Base-by-base conservation (phyloP, 1,139 yeast species). In the Hyphopichia wangnamkhiaoensis region DNA sequence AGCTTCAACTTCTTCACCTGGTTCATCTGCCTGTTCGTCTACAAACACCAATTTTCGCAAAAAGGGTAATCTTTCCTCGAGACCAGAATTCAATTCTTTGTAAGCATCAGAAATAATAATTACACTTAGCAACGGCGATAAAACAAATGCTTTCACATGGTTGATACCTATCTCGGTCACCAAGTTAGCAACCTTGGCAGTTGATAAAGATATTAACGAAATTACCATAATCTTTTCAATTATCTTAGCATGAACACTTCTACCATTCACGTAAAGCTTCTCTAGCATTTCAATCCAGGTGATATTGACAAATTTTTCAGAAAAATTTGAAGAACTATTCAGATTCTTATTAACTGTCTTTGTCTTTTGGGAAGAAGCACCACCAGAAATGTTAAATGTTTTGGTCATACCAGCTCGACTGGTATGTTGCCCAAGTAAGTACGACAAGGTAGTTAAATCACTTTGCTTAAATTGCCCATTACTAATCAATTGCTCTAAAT, bases 281-380 rank as follows among this genome's bases (percentile, higher is more conserved):
- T 84, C 91, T 35, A 84, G 53, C 13, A 61, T 57, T 45, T 79
- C 82, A 15, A 82, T 61, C 89, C 89, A 84, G 12, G 68, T 59
- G 1, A 60, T 50, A 16, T 65, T 65, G 1, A 82, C 79, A 56
- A 84, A 84, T 27, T 52, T 56, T 40, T 77, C 82, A 1, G 82
- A 73, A 59, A 84, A 81, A 3, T 48, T 52, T 10, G 56, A 45
- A 0, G 66, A 51, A 33, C 46, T 53, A n/a, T 47, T 37, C 23
- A 41, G 43, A 19, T 48, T 50, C 35, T 52, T 54, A 31, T 47
- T 51, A 33, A 59, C 45, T 20, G 47, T 51, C 37, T 48, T 53
- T 9, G 31, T 39, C n/a, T n/a, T 8, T 30, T 18, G 4, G 33
- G 24, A 9, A 8, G 31, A 35, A 4, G 29, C 29, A 6, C 36